Conservation (phyloP, 768 basidiomycete genomes). For the Fomitopsis serialis region DNA sequence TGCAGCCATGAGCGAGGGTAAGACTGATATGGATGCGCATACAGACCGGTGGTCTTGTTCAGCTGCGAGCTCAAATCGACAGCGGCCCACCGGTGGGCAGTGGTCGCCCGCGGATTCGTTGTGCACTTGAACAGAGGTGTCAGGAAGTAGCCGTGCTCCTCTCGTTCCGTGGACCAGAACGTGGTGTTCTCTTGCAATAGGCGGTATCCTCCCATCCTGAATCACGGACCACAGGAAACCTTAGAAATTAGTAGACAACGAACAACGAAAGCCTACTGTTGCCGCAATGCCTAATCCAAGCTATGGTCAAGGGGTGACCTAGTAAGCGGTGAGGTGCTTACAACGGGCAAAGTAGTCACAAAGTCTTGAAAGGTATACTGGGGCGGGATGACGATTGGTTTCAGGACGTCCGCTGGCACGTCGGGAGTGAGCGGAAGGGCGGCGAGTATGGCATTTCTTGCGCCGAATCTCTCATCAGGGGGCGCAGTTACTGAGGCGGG, state of each 20-base stretch:
- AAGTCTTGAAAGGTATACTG: slow-evolving; percentile 68
- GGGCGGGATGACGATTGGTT: slow-evolving; percentile 62
- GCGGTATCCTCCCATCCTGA: slow-evolving; percentile 61
- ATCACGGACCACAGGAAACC: slow-evolving; percentile 1
- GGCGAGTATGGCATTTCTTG: slow-evolving; percentile 52
- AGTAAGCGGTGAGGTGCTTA: slow-evolving; percentile 38
- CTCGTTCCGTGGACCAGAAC: slow-evolving; percentile 74
- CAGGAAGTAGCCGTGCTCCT: slow-evolving; percentile 79
- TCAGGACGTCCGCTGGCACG: slow-evolving; percentile 60
- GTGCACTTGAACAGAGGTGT: slow-evolving; percentile 70
- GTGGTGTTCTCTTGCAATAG: slow-evolving; percentile 65
- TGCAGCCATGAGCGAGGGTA: neutral
- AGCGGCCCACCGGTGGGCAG: slow-evolving; percentile 68
- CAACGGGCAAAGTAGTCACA: slow-evolving; percentile 50
- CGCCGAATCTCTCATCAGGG: slow-evolving; percentile 40
- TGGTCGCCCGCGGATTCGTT: slow-evolving; percentile 71
- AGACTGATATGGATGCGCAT: neutral
- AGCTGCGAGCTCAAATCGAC: slow-evolving; percentile 60
- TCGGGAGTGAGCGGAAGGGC: slow-evolving; percentile 58
- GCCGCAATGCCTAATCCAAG: slow-evolving; percentile 48
- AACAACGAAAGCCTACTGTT: slow-evolving; percentile 37
- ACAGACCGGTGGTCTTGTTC: slow-evolving; percentile 55
- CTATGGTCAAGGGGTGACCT: no score
- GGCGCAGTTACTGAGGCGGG: neutral
- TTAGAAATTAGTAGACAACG: no score